Evolutionary conservation across 345 rosid genomes (phyloP), one percentile per base, ranked within the genome.

Genomic region (Dipteronia dyeriana): DNA sequence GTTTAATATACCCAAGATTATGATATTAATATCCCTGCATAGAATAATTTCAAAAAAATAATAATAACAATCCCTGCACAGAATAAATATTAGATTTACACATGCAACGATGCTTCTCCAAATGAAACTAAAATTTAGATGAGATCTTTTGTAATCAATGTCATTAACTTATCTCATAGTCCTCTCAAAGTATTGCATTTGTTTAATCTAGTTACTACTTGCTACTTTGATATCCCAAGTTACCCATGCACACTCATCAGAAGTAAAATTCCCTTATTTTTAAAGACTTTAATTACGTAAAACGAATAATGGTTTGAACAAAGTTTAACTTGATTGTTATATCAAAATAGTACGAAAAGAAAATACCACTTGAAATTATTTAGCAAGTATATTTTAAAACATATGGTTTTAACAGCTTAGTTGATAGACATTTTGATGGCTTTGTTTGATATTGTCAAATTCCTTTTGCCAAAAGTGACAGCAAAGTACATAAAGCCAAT

Each of bases 161-260:
- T n/a, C 17, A 19, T 10, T 19, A 64, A 60, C 41, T 47, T 25
- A 16, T 71, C 71, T 49, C 43, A 39, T 51, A 34, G n/a, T 19
- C 20, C 34, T 17, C 64, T 70, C 71, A 71, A 63, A 59, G 63
- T 22, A 71, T 38, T 53, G 51, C 51, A 66, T 66, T 39, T 39
- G 51, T 66, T 66, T 72, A 19, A 29, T 19, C 11, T 6, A 39
- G 14, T 26, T n/a, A 23, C 16, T 65, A 12, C 38, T 34, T 5
- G 4, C 38, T 34, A 34, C 14, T 43, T 23, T 13, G 29, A 69
- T 13, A 69, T 49, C 59, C 38, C 16, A 69, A 12, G 16, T 14
- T 25, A 69, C 34, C 26, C n/a, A 23, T 4, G 73, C 38, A 20
- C 34, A 13, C 29, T 20, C 59, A 47, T 69, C 57, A 47, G 13